Conservation (phyloP, 2,329 filamentous ascomycete species). For the Didymella segeticola region DNA sequence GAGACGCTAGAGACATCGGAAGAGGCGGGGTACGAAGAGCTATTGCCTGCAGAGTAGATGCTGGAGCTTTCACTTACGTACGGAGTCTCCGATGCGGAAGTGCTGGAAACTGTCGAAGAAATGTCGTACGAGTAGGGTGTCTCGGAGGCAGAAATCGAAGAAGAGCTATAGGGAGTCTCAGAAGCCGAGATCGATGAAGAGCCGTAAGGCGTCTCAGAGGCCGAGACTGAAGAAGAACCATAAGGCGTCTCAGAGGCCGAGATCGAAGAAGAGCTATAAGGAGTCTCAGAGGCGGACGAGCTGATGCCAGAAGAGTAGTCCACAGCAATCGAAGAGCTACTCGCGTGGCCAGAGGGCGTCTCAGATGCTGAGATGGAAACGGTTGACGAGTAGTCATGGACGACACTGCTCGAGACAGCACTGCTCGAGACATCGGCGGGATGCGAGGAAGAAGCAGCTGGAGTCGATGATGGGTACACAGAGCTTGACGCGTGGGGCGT, state of each 20-base stretch:
- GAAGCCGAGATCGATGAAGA: not conserved
- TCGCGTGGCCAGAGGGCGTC: not conserved
- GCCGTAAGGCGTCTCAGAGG: not conserved
- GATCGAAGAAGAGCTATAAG: not conserved
- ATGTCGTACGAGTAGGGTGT: not conserved
- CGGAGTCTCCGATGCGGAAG: slow-evolving; percentile 1
- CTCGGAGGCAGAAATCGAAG: slow-evolving; percentile 1
- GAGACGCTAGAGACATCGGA: slow-evolving; percentile 1
- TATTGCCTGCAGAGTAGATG: not conserved
- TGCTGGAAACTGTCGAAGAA: slow-evolving; percentile 3
- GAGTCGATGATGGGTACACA: slow-evolving; percentile 3
- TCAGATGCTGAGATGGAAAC: not conserved
- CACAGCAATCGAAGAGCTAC: not conserved
- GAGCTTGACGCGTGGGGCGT: slow-evolving; percentile 9
- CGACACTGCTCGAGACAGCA: not conserved
- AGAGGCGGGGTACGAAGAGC: not conserved
- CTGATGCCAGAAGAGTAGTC: not conserved
- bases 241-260: no score
- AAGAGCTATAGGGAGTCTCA: not conserved
- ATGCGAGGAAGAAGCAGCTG: not conserved
- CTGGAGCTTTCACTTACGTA: slow-evolving; percentile 3
- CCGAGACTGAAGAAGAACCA: no score
- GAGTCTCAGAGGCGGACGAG: not conserved
- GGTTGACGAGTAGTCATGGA: not conserved
- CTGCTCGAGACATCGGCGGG: not conserved